Base-by-base conservation (phyloP, 176 grass and related monocot genomes). In the Canna indica region DNA sequence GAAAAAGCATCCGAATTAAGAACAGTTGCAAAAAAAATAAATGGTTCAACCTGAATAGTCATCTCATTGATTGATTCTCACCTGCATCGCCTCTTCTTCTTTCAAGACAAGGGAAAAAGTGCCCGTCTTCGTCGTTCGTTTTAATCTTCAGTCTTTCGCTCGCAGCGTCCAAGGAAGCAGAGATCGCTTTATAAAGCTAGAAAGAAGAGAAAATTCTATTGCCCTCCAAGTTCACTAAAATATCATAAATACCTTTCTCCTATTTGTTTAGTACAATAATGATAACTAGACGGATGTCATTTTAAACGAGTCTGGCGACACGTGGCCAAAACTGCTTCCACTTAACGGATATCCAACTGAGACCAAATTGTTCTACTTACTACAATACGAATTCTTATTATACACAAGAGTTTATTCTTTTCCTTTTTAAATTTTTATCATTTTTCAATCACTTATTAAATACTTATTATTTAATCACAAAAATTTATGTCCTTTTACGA, bases 61-160 rank as follows among this genome's bases (percentile, higher is more conserved):
- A 0, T 27, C 7, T 5, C 22, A 2, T 36, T 38, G 10, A 44
- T 4, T 46, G 36, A 20, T 4, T 68, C 65, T 46, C 38, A 68
- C 65, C 65, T 68, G 38, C 65, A 68, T 68, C 65, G 26, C 64
- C 11, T 68, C 65, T 39, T 17, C 36, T 68, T 24, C 13, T 2
- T 27, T 16, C 2, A 36, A 5, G 15, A 32, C 0, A 3, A 17
- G 15, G 13, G 3, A 62, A 16, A 30, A 16, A 30, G 26, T 3
- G 29, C 24, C 27, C 29, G 14, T 3, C 24, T 30, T 6, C 1
- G 11, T 30, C 3, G 27, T 30, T 60, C 10, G 59, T 17, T 62
- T 33, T 14, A 6, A 18, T 63, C 30, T 17, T 9, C 22, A 22
- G 27, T 32, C 59, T 63, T 63, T 17, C 14, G 28, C 59, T 63